Conservation (phyloP, 441 rosid species). For the Populus hybrid region DNA sequence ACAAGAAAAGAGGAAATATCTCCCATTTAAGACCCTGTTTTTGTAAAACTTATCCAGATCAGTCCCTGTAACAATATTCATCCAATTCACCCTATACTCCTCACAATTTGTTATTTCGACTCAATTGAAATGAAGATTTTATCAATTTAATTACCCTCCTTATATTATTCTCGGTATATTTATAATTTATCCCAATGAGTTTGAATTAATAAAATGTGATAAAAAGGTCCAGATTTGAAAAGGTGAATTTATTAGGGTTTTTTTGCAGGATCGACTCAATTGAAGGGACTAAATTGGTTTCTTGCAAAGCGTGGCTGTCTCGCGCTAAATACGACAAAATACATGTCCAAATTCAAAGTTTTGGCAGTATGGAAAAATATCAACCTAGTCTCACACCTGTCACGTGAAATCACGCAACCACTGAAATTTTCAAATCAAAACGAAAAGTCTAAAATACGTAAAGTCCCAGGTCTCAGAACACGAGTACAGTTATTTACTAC, state of each 20-base stretch:
- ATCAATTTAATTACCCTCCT: no score
- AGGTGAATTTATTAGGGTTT: background rate
- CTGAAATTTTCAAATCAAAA: background rate
- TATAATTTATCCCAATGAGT: no score
- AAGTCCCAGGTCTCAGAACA: background rate
- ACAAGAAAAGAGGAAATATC: background rate
- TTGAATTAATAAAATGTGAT: no score
- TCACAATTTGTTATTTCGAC: background rate
- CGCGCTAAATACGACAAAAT: background rate
- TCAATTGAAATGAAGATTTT: no score
- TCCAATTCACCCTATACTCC: background rate
- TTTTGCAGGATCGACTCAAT: background rate
- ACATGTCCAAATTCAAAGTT: background rate
- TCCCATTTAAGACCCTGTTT: background rate
- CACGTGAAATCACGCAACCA: background rate
- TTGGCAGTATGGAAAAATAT: background rate
- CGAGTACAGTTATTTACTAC: background rate
- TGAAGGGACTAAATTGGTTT: background rate
- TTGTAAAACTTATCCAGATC: no score
- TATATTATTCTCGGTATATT: background rate
- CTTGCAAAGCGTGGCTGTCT: background rate
- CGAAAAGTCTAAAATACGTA: background rate
- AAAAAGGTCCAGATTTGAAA: background rate
- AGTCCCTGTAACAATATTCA: background rate
- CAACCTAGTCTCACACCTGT: background rate